phyloP scores from a whole-genome alignment of 2,329 filamentous ascomycete genomes.

The Trichothecium sympodiale region DNA sequence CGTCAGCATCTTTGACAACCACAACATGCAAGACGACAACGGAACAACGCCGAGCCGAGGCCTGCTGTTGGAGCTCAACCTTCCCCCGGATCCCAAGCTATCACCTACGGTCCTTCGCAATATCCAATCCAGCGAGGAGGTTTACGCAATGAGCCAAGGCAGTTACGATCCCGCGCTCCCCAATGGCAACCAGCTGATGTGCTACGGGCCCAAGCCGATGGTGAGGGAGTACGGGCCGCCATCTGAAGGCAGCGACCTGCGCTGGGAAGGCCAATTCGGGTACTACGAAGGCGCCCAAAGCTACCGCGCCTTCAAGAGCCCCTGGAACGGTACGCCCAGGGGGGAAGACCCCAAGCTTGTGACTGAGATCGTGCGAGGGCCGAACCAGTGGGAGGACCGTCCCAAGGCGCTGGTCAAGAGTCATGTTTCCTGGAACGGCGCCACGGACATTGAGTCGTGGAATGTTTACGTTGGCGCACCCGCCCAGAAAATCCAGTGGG shows the following conservation, averaged over 20 bases:
- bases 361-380: conserved; percentile 5
- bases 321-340: conserved; percentile 12
- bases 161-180: conserved; percentile 9
- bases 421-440: conserved; percentile 16
- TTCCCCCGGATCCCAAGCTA: conserved; percentile 7
- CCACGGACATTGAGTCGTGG: conserved; percentile 13
- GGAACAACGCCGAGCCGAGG: conserved; percentile 5
- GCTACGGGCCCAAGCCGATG: conserved; percentile 12
- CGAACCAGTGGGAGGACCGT: neutral
- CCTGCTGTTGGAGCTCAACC: conserved; percentile 7
- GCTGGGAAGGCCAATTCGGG: conserved; percentile 14
- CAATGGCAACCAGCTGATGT: conserved; percentile 13
- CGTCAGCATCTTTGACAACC: conserved; percentile 24
- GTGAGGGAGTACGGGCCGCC: conserved; percentile 14
- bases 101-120: conserved; percentile 7
- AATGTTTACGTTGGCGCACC: conserved; percentile 8
- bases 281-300: conserved; percentile 8
- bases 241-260: conserved; percentile 6
- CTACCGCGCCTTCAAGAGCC: conserved; percentile 14
- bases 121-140: neutral
- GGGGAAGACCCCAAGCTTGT: conserved; percentile 7
- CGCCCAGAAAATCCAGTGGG: neutral
- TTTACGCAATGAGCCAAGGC: conserved; percentile 8
- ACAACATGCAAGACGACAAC: conserved; percentile 12
- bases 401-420: conserved; percentile 2